Evolutionary conservation across 192 early-diverging fungal genomes (phyloP).

Genomic region (Backusella luteola): DNA sequence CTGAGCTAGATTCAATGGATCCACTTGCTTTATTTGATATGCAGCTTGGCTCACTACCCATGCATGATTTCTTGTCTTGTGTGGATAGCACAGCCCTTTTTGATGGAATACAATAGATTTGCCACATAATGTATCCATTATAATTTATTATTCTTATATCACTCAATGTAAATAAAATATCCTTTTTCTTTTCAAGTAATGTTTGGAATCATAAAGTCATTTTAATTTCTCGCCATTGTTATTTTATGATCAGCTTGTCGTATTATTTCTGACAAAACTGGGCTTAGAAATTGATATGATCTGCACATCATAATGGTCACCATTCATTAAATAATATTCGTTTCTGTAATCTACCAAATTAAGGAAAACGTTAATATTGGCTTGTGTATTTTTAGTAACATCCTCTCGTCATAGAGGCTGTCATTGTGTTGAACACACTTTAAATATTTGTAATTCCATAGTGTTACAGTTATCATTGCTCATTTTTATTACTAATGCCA

Average conservation of each 20-base stretch:
- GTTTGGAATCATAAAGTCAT: too few species aligned
- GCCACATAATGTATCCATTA: neutral
- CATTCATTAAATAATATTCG: too few species aligned
- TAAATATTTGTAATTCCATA: neutral
- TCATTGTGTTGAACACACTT: too few species aligned
- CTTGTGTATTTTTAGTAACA: neutral
- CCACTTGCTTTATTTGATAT: neutral
- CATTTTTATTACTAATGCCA: neutral
- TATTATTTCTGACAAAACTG: too few species aligned
- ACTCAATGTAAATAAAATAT: constrained; percentile 2
- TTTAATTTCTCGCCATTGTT: too few species aligned
- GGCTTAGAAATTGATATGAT: too few species aligned
- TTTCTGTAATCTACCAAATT: neutral
- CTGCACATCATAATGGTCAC: neutral
- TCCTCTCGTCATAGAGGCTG: neutral
- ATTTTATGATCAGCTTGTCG: neutral
- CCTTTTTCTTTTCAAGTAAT: neutral
- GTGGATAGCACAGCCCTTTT: neutral
- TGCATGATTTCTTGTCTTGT: neutral
- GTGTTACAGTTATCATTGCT: too few species aligned
- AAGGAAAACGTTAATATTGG: neutral
- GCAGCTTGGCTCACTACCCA: neutral
- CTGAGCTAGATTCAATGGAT: neutral
- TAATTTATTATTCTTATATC: neutral
- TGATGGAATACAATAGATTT: neutral